Base-by-base conservation (phyloP, 1,139 yeast genomes). In the Debaryomycetaceae sp. region DNA sequence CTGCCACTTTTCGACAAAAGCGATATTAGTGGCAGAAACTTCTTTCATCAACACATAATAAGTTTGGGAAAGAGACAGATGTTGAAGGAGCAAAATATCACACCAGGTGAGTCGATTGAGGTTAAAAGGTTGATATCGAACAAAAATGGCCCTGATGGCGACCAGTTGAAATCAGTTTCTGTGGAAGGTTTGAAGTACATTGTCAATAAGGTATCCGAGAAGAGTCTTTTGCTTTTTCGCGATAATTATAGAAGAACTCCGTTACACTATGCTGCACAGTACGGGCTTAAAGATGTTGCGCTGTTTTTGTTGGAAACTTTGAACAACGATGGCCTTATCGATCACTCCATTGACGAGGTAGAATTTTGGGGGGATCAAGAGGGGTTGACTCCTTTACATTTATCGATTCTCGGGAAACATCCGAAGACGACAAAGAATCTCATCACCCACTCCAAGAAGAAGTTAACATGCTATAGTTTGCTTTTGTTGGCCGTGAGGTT, bases 211-310 rank as follows among this genome's bases (percentile, higher is more conserved):
- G 61, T 49, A 8, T 39, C 42, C 7, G 38, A 41, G 24, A 35
- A 42, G 40, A 36, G 24, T 33, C 74, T 85, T 47, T 69, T 90
- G 39, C 66, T 82, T 43, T 82, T 84, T 38, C 76, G 77, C 40
- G 99, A 93, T 60, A 83, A 80, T 49, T 87, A 89, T 58, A 74
- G 74, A 47, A 77, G 97, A 51, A 86, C 97, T 0, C 96, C 98
- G 0, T 70, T 93, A 45, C 98, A 93, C 65, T 91, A 91, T 63
- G 83, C 96, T 13, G 85, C 95, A 1, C 95, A 88, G 57, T 89
- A 84, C 60, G 98, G 98, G 0, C 72, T 91, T 45, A 81, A 79
- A 49, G 80, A 78, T 42, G 80, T 85, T 37, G 74, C 89, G 1
- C 68, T 68, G 23, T 70, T 81, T 8, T 71, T 91, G 34, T 65